Conservation (phyloP, 805 yeast species). For the Wickerhamia fluorescens region DNA sequence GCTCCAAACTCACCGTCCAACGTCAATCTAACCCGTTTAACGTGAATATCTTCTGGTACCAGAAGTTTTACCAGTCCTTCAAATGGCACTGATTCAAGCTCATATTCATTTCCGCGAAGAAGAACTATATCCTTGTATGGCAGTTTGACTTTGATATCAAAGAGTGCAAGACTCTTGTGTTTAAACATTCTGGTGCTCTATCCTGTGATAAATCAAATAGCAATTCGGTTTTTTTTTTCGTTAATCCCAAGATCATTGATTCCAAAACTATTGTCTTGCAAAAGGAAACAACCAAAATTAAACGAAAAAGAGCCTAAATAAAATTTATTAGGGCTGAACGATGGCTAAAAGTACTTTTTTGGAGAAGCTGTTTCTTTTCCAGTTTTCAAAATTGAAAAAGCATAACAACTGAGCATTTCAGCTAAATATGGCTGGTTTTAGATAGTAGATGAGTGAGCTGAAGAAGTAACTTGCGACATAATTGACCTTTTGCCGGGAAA, state of each 20-base stretch:
- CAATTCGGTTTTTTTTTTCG: background rate
- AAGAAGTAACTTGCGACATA: no score
- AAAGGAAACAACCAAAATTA: background rate
- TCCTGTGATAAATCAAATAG: background rate
- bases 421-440: no score
- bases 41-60: conserved; percentile 35
- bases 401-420: no score
- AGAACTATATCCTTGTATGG: conserved; percentile 36
- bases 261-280: background rate
- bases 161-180: conserved; percentile 23
- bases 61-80: conserved; percentile 43
- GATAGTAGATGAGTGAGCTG: no score
- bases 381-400: no score
- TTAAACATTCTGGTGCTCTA: conserved; percentile 14
- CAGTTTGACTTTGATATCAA: conserved; percentile 32
- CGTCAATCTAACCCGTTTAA: conserved; percentile 30
- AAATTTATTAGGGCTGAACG: no score
- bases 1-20: conserved; percentile 38
- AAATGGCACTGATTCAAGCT: conserved; percentile 35
- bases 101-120: conserved; percentile 38
- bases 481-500: no score
- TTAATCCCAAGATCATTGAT: no score
- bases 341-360: no score
- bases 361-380: no score
- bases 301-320: background rate